Percentiles rank a stretch among this genome's conserved stretches.
These are phyloP conservation scores for Leccinum subspadiceum DNA, from an alignment of 1,284 basidiomycete species.

Conservation along the genomic window DNA sequence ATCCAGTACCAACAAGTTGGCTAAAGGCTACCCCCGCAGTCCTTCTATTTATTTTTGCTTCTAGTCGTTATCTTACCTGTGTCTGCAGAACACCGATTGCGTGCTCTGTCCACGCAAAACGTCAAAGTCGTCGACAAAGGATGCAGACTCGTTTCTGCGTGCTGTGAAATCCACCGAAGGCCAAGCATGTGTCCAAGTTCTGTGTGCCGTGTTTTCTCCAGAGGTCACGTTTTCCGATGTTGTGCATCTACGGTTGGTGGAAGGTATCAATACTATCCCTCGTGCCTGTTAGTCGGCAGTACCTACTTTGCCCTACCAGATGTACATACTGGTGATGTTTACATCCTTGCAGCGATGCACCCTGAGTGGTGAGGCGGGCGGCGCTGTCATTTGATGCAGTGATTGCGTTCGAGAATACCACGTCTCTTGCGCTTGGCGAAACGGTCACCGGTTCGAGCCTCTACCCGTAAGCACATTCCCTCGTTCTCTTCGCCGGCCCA, in stretches of 20 bases:
- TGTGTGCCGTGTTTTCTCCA: slow-evolving; percentile 87
- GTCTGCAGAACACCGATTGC: slow-evolving; percentile 63
- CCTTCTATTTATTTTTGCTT: not conserved
- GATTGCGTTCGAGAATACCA: slow-evolving; percentile 85
- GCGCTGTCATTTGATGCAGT: slow-evolving; percentile 80
- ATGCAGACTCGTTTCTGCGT: slow-evolving; percentile 72
- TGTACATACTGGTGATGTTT: not conserved
- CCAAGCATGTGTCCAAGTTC: slow-evolving; percentile 78
- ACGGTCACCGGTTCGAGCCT: slow-evolving; percentile 83
- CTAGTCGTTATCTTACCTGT: slow-evolving; percentile 7
- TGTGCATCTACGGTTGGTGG: slow-evolving; percentile 68
- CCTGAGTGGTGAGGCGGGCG: slow-evolving; percentile 65
- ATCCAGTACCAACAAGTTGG: too few species aligned
- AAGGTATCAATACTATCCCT: slow-evolving; percentile 81
- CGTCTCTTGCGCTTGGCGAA: slow-evolving; percentile 85
- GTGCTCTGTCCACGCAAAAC: slow-evolving; percentile 69
- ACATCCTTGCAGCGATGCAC: slow-evolving; percentile 48
- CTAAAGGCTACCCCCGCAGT: too few species aligned
- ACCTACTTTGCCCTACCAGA: slow-evolving; percentile 26
- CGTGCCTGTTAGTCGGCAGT: slow-evolving; percentile 63
- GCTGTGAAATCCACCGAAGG: slow-evolving; percentile 93
- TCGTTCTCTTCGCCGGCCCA: not conserved
- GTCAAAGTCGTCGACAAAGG: slow-evolving; percentile 46
- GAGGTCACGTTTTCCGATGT: slow-evolving; percentile 83
- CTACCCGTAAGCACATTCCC: slow-evolving; percentile 57